Evolutionary conservation across 768 basidiomycete genomes (phyloP), one percentile per base, ranked within the genome.

Genomic region (Asterophora lycoperdoides): DNA sequence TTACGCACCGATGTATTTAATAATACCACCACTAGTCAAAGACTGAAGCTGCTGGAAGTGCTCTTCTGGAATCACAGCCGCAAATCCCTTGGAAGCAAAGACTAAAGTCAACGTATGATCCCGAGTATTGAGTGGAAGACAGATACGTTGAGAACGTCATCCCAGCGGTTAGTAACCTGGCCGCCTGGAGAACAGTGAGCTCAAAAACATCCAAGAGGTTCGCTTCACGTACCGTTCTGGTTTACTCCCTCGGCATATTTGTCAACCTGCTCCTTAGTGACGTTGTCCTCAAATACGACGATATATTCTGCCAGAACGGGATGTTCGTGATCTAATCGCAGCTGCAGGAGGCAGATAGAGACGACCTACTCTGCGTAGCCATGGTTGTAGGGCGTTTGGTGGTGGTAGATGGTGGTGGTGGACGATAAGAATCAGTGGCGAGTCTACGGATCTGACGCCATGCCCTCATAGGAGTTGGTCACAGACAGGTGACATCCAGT

Each of bases 281-380:
- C 77, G 20, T 48, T 38, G 2, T 73, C 61, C 61, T 80, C 81
- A 68, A 83, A 82, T 6, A 78, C 69, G 35, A 83, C 72, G 46
- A 81, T 80, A 57, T 71, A 81, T 54, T 64, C 79, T 81, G 48
- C 18, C 18, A 41, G 28, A 34, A 18, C 14, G 11, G 9, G n/a
- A 26, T 28, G 23, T 23, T 23, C 23, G 6, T 29, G 26, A 32
- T 30, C 17, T 7, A 36, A 19, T 30, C 14, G 19, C 13, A 29
- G 32, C 33, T 28, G n/a, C 8, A 14, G 2, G 26, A n/a, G 26
- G 13, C 17, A 41, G 18, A 11, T 19, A 9, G 4, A 35, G 17
- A 29, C 18, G 15, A 51, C 13, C 2, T 17, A 47, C 41, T 47
- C 46, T 34, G 20, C 29, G 23, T 23, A 3, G 56, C 43, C 51